Evolutionary conservation across 768 basidiomycete species (phyloP), one percentile per base, ranked within the genome.

Genomic region (Mycena chlorophos): DNA sequence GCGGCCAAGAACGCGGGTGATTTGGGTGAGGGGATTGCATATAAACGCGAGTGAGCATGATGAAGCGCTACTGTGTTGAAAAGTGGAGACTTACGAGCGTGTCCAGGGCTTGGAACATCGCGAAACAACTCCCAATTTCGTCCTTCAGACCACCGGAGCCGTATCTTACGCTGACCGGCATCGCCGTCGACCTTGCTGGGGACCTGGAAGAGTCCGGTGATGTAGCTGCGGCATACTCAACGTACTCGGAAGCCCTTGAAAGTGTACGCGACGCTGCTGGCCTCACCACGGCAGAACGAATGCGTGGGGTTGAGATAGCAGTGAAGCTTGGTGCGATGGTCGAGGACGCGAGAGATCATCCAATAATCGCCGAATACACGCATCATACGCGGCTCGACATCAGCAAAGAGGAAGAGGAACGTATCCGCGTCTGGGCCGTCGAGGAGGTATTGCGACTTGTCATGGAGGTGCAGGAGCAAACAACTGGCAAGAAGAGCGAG

Each of bases 81-180:
- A 10, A 10, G 13, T 42, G 13, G 8, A 12, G 8, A 14, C n/a
- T 42, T 42, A 22, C 40, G 38, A 27, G 57, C 49, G 38, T 43
- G 16, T 17, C 23, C 37, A 81, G 80, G 6, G 81, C 81, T 10
- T 77, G 73, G 59, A 66, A 78, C 20, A 79, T 75, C 0, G 80
- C 79, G 4, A 54, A 67, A 13, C 51, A 56, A 0, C 73, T 82
- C 16, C 71, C 61, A 1, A 52, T 54, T 28, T 52, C 51, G 48
- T 37, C 22, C 10, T 62, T 62, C 52, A 49, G 48, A n/a, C 26
- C 73, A n/a, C 26, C 73, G 0, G 69, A 72, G n/a, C 78, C 81
- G 1, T 75, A 78, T 49, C 73, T 81, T 51, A 82, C 78, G 62
- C 59, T 82, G 4, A 78, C 79, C 2, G 80, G 81, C 1, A 77